These are phyloP conservation scores for Gracilaria gracilis DNA, from an alignment of 23 red algal genomes.

Conservation along the genomic window DNA sequence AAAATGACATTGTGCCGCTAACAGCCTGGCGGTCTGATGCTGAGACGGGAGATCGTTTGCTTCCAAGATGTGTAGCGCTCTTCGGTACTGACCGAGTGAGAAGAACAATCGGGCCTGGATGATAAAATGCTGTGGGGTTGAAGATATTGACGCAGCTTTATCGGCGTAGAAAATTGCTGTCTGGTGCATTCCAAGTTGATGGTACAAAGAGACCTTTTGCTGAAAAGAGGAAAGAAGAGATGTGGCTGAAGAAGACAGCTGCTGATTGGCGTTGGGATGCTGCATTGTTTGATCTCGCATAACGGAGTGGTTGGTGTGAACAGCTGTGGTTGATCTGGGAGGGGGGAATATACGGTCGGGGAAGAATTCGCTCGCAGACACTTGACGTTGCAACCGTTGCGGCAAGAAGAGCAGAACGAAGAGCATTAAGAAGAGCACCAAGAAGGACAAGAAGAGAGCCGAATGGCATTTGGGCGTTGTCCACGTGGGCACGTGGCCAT, in stretches of 20 bases:
- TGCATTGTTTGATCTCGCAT: constrained; percentile 9
- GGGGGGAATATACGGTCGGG: too few species aligned
- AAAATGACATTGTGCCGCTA: constrained; percentile 54
- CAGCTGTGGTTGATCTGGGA: too few species aligned
- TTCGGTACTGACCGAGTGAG: constrained; percentile 16
- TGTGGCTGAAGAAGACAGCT: not conserved
- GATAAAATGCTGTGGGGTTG: constrained; percentile 8
- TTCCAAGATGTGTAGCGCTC: constrained; percentile 18
- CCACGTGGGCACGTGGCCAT: too few species aligned
- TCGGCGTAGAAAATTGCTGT: constrained; percentile 21
- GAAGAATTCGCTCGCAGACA: too few species aligned
- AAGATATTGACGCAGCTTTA: constrained; percentile 21
- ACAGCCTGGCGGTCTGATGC: constrained; percentile 30
- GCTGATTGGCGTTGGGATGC: constrained; percentile 10
- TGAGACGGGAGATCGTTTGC: constrained; percentile 5
- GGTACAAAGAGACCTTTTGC: constrained; percentile 10
- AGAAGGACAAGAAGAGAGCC: too few species aligned
- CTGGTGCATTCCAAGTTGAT: constrained; percentile 35
- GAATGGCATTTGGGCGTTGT: too few species aligned
- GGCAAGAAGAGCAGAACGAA: too few species aligned
- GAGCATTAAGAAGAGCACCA: too few species aligned
- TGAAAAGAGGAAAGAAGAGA: constrained; percentile 9
- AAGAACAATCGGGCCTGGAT: constrained; percentile 19
- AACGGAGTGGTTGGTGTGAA: not conserved
- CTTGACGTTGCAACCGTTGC: too few species aligned